Base-by-base conservation (phyloP, 768 basidiomycete genomes). In the Tricholoma hemisulphureum region DNA sequence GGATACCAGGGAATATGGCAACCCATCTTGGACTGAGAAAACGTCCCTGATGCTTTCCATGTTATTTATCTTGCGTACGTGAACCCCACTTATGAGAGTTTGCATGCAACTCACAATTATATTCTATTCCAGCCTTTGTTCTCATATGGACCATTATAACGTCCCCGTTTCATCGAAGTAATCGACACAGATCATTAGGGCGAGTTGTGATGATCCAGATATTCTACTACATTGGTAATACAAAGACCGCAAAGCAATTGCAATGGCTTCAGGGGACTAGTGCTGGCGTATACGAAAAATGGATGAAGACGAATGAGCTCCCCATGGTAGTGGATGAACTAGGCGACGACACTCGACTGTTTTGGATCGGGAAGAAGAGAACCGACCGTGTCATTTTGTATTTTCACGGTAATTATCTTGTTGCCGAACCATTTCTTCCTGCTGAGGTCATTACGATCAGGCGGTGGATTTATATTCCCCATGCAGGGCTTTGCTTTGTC, bases 281-380 rank as follows among this genome's bases (percentile, higher is more conserved):
- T 5, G 34, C 53, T 18, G 50, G 56, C 2, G 61, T 64, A 9
- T 73, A 71, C 49, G 13, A 63, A 32, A 35, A 34, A 2, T 75
- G 68, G 68, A 55, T 60, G 9, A 68, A 63, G 55, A 49, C 51
- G 29, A 57, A 64, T 18, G 56, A 61, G 14, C 53, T 71, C 37
- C 58, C 63, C n/a, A 26, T 46, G 2, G 29, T 53, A 7, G 60
- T 72, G 28, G 73, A 74, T 16, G 69, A 70, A n/a, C 49, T 75
- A 5, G 67, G 66, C 20, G 61, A 64, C 31, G 65, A 64, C 23
- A 64, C 67, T 21, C 58, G 65, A 29, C 53, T 76, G 16, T 31
- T 74, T n/a, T 77, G 75, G 75, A 61, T 75, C 41, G 70, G 71
- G 13, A 60, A 61, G 16, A 70, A 66, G 50, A 61, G 66, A 23